Evolutionary conservation across 1,139 yeast species (phyloP).

Genomic region (Groenewaldozyma sp.): DNA sequence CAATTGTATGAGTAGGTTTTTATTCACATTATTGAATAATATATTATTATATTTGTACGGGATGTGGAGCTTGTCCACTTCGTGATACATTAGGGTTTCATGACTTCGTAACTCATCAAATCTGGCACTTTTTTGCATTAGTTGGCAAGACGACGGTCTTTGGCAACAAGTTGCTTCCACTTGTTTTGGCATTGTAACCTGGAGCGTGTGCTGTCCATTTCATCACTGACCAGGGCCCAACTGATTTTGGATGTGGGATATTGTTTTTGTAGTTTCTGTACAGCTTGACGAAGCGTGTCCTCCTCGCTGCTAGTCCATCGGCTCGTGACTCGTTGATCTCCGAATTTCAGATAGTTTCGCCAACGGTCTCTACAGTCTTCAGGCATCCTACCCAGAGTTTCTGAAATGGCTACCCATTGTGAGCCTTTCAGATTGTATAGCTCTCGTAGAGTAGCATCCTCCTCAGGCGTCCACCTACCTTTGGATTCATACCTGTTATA

Average conservation of each 20-base stretch:
- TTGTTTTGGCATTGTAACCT: constrained; percentile 92
- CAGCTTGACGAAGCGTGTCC: constrained; percentile 45
- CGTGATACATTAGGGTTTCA: no score
- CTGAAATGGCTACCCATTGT: constrained; percentile 80
- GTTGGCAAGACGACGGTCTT: background rate
- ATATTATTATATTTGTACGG: no score
- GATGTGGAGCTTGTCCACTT: no score
- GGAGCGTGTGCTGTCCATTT: constrained; percentile 80
- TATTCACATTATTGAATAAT: no score
- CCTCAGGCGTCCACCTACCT: constrained; percentile 82
- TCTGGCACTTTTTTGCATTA: no score
- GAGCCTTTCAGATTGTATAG: constrained; percentile 62
- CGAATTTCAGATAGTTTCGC: constrained; percentile 92
- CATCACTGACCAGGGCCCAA: constrained; percentile 86
- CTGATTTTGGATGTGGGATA: constrained; percentile 42
- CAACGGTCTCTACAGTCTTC: constrained; percentile 95
- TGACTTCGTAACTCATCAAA: no score
- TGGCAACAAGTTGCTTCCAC: constrained; percentile 54
- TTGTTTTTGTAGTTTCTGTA: constrained; percentile 32
- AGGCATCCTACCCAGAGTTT: constrained; percentile 81
- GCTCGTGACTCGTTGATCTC: constrained; percentile 58
- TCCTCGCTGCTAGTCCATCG: constrained; percentile 80
- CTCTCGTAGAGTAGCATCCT: constrained; percentile 56
- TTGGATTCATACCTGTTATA: constrained; percentile 80
- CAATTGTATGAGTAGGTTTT: no score